Base-by-base conservation (phyloP, 2,329 filamentous ascomycete genomes). In the Aspergillus viridinutans region DNA sequence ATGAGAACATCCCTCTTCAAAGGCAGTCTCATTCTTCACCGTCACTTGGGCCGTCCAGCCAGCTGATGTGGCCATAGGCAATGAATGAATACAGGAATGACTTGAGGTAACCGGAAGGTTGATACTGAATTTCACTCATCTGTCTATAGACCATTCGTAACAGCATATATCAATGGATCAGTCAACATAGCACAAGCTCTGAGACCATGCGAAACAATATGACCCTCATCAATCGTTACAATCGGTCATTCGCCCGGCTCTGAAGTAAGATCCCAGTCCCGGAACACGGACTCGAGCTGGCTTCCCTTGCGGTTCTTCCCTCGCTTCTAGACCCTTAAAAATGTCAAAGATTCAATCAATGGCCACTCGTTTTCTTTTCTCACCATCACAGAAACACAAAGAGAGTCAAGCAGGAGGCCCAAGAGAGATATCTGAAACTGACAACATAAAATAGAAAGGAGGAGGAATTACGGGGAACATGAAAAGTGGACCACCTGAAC, bases 131-230 rank as follows among this genome's bases (percentile, higher is more conserved):
- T 70, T 68, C 67, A 69, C 66, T 72, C 69, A 68, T 71, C 68
- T 47, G 3, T 73, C 70, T 72, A 73, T 72, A 71, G 67, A 68
- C 68, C 68, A 72, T 72, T 73, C 71, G 66, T 73, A 72, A 73
- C 70, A 69, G 66, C 71, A 73, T 73, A 67, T 65, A 69, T 68
- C 69, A 67, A 65, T 64, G 60, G 63, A 60, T 66, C 62, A 57
- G 61, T 59, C 58, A 48, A 63, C 54, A 64, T 63, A 52, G 58
- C 59, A 51, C 51, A 59, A 56, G 43, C 43, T 47, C 43, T 23
- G 23, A 25, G 43, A 20, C 42, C 42, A 12, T 45, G 42, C 21
- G 42, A 45, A 21, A 45, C 42, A 21, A 45, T 4, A 23, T 23
- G 42, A 25, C n/a, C 25, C 21, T 45, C 42, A n/a, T 47, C 43